Evolutionary conservation across 306 rosid genomes (phyloP), one percentile per base, ranked within the genome.

Genomic region (Medicago truncatula): DNA sequence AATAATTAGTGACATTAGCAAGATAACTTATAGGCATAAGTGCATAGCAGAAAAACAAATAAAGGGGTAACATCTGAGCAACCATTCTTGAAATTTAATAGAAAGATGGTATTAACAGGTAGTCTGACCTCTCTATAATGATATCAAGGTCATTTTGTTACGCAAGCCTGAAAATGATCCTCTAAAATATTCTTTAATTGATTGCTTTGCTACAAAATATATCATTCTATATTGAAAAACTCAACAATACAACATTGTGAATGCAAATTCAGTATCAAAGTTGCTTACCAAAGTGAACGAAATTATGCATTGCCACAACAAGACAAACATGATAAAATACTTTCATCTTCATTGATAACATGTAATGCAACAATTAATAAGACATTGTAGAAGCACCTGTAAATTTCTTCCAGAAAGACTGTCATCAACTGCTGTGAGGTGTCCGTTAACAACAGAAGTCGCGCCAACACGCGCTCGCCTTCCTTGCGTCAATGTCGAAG

Each of bases 401-500:
- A 95, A 81, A 87, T 95, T 95, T 81, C 97, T 88, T 0, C 88
- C 97, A 1, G 99, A 92, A 52, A 95, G 87, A 79, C 87, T 89
- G 71, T 95, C 97, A 64, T 92, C 99, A 59, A 92, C 81, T 0
- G 83, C 79, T 28, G 96, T 72, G 12, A 95, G 93, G 78, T 90
- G 96, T 65, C 99, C 99, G 28, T 87, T 95, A 74, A 95, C 93
- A 72, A 83, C 82, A 31, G 99, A 92, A 71, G 99, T 92, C n/a
- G 99, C 97, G 67, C 90, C 88, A 78, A 95, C 97, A 10, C 99
- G 87, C 1, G 97, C 86, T 47, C 99, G 88, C 67, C 97, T 95
- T 67, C 99, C 99, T 80, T 92, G 99, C 8, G 85, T 90, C 88
- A 92, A 87, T 39, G 83, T 74, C 0, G 99, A 92, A 18, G 92